Conservation (phyloP, 2,329 filamentous ascomycete species). For the Mariannaea elegans region DNA sequence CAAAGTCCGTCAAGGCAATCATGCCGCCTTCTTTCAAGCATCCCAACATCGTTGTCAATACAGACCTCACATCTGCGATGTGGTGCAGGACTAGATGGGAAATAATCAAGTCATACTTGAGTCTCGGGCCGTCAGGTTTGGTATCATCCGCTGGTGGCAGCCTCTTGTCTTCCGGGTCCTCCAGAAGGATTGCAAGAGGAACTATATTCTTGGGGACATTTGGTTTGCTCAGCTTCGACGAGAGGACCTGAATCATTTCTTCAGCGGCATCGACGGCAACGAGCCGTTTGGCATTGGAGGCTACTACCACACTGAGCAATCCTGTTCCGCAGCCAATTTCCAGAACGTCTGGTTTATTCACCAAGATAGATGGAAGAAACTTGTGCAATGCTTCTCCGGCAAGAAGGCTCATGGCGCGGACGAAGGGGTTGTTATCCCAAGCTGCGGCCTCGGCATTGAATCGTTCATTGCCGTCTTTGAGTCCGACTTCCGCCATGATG, state of each 20-base stretch:
- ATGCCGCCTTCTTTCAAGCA: slow-evolving; percentile 57
- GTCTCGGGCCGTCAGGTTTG: slow-evolving; percentile 38
- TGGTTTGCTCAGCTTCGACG: slow-evolving; percentile 50
- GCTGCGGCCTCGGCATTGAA: slow-evolving; percentile 63
- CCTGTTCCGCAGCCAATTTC: slow-evolving; percentile 69
- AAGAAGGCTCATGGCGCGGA: slow-evolving; percentile 55
- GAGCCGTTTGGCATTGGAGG: slow-evolving; percentile 56
- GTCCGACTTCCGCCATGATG: slow-evolving; percentile 3
- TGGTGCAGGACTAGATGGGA: slow-evolving; percentile 66
- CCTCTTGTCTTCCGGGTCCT: slow-evolving; percentile 57
- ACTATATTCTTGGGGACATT: slow-evolving; percentile 51
- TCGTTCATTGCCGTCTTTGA: slow-evolving; percentile 42
- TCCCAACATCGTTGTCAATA: slow-evolving; percentile 56
- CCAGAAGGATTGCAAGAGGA: slow-evolving; percentile 56
- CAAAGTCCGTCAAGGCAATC: slow-evolving; percentile 65
- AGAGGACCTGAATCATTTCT: slow-evolving; percentile 63
- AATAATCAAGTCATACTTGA: slow-evolving; percentile 60
- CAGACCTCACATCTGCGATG: slow-evolving; percentile 53
- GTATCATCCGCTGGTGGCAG: slow-evolving; percentile 48
- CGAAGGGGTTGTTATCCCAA: slow-evolving; percentile 63
- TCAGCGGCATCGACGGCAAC: slow-evolving; percentile 62
- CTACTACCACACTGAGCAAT: slow-evolving; percentile 58
- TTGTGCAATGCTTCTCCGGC: slow-evolving; percentile 34
- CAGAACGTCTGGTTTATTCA: slow-evolving; percentile 50
- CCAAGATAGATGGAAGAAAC: slow-evolving; percentile 37